These are phyloP conservation scores for Dioscorea zingiberensis DNA, from an alignment of 106 monocot genomes.

Conservation along the genomic window DNA sequence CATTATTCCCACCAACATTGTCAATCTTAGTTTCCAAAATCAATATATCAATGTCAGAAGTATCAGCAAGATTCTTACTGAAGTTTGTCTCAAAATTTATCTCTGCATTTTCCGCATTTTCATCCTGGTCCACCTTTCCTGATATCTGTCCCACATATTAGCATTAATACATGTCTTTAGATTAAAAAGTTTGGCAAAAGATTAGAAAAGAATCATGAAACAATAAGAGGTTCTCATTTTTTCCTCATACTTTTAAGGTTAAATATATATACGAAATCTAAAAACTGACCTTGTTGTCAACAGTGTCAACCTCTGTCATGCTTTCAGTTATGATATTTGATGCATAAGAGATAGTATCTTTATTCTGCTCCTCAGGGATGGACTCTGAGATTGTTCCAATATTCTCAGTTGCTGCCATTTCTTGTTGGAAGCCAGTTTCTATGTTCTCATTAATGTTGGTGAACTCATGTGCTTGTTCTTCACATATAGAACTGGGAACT, in stretches of 20 bases:
- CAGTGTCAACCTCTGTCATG: background rate
- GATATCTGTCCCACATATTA: conserved; percentile 1
- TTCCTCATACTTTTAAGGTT: background rate
- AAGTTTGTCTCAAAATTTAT: background rate
- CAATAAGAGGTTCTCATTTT: background rate
- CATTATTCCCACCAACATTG: background rate
- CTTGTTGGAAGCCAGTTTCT: background rate
- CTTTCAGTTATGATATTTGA: background rate
- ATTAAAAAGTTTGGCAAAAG: background rate
- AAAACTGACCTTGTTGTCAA: background rate
- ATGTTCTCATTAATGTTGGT: conserved; percentile 1
- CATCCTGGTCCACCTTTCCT: background rate
- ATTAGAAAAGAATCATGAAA: background rate
- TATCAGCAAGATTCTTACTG: background rate
- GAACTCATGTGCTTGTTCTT: conserved; percentile 3
- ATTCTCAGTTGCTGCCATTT: background rate
- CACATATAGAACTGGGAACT: background rate
- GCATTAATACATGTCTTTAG: background rate
- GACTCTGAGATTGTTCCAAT: background rate
- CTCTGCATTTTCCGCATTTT: conserved; percentile 5
- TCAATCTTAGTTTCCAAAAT: background rate
- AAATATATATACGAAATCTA: background rate
- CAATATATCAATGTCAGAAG: background rate
- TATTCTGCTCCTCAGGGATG: background rate
- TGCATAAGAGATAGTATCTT: background rate